phyloP scores from a whole-genome alignment of 2,329 filamentous ascomycete genomes.

The Cladophialophora exuberans region DNA sequence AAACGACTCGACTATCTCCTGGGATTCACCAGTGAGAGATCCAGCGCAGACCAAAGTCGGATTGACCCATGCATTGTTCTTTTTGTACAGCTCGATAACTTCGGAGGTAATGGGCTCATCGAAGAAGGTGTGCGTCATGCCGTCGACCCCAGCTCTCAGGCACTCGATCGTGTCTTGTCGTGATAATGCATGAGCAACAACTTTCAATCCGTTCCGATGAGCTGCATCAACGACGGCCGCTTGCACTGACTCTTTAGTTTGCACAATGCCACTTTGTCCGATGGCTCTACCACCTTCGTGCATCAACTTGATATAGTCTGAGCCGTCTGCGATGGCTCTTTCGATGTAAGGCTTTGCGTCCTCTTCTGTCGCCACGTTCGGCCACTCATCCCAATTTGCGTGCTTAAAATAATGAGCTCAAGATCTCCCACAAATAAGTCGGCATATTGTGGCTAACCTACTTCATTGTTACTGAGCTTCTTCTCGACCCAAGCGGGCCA shows the following conservation, averaged over 20 bases:
- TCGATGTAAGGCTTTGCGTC: constrained; percentile 49
- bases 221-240: constrained; percentile 47
- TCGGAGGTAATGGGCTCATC: constrained; percentile 32
- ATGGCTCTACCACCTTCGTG: constrained; percentile 66
- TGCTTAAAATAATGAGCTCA: constrained; percentile 37
- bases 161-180: constrained; percentile 37
- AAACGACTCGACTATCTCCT: constrained; percentile 4
- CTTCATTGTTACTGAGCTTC: constrained; percentile 7
- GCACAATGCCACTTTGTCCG: constrained; percentile 37
- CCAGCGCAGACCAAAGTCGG: constrained; percentile 13
- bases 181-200: constrained; percentile 36
- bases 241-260: constrained; percentile 50
- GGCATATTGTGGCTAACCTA: constrained; percentile 31
- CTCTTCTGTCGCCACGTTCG: constrained; percentile 45
- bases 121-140: constrained; percentile 39
- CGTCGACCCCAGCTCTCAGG: constrained; percentile 36
- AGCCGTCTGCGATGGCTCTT: constrained; percentile 78
- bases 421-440: not conserved
- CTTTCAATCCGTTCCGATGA: constrained; percentile 34
- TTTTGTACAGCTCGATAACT: constrained; percentile 8
- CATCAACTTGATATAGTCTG: constrained; percentile 91
- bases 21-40: constrained; percentile 9
- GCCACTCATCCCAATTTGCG: constrained; percentile 50
- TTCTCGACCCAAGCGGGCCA: constrained; percentile 44
- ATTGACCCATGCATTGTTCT: constrained; percentile 14